These are phyloP conservation scores for Pestalotiopsis sp. DNA, from an alignment of 2,329 filamentous ascomycete species.

Conservation along the genomic window DNA sequence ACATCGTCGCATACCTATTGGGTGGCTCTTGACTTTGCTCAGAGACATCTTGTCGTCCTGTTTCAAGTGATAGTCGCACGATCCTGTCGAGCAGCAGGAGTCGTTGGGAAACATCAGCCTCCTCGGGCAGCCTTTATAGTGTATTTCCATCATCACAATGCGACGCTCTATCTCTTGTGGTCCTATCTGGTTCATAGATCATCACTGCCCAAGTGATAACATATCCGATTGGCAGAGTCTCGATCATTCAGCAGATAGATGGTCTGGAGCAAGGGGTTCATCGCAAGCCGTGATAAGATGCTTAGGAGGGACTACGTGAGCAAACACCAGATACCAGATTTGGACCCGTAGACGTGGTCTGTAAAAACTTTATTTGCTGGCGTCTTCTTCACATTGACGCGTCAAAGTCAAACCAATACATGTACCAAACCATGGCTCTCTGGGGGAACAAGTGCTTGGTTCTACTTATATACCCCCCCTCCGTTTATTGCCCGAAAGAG, in stretches of 20 bases:
- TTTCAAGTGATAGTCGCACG: neutral
- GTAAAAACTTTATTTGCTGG: too few relatives aligned
- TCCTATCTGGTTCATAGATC: neutral
- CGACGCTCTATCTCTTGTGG: neutral
- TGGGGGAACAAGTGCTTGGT: too few relatives aligned
- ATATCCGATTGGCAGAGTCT: neutral
- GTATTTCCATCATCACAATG: neutral
- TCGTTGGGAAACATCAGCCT: neutral
- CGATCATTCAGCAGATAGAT: neutral
- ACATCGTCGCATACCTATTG: neutral
- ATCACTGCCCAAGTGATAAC: neutral
- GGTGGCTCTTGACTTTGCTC: neutral
- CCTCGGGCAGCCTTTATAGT: neutral
- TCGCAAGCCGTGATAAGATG: neutral
- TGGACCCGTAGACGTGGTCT: too few relatives aligned
- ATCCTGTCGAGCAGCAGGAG: neutral
- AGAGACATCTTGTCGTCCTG: neutral
- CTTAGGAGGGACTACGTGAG: too few relatives aligned
- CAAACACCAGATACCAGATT: too few relatives aligned
- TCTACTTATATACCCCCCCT: neutral
- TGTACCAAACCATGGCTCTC: too few relatives aligned
- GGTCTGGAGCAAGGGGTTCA: neutral
- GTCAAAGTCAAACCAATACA: too few relatives aligned
- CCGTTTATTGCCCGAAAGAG: neutral
- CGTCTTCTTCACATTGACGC: too few relatives aligned